Evolutionary conservation across 306 rosid genomes (phyloP).

Genomic region (Cajanus cajan): DNA sequence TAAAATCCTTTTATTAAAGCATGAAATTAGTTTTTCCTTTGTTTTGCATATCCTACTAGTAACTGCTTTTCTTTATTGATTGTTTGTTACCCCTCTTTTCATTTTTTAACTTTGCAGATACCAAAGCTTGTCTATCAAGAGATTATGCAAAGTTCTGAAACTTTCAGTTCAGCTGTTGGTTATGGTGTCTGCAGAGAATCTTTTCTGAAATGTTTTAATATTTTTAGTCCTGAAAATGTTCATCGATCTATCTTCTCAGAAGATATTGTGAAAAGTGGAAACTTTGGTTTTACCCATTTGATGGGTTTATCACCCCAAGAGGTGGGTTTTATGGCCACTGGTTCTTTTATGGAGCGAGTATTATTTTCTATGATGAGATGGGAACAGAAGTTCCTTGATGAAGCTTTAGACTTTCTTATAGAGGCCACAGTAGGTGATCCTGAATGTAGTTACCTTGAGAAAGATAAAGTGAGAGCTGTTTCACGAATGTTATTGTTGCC

Average conservation of each 20-base stretch:
- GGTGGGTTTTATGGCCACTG: slow-evolving; percentile 71
- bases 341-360: slow-evolving; percentile 75
- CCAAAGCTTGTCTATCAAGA: slow-evolving; percentile 80
- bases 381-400: slow-evolving; percentile 60
- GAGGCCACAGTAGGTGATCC: slow-evolving; percentile 53
- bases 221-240: slow-evolving; percentile 71
- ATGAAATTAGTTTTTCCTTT: not conserved
- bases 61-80: slow-evolving; percentile 1
- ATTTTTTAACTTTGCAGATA: slow-evolving; percentile 43
- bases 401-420: slow-evolving; percentile 50
- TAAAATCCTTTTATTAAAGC: not conserved
- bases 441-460: slow-evolving; percentile 53
- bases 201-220: slow-evolving; percentile 58
- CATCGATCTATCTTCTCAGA: slow-evolving; percentile 59
- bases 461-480: slow-evolving; percentile 74
- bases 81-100: slow-evolving; percentile 1
- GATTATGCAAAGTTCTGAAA: slow-evolving; percentile 51
- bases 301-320: slow-evolving; percentile 83
- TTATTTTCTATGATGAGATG: slow-evolving; percentile 73
- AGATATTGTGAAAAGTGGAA: slow-evolving; percentile 57
- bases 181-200: slow-evolving; percentile 57
- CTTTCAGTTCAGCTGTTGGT: slow-evolving; percentile 48
- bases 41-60: not conserved
- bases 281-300: slow-evolving; percentile 83
- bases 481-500: slow-evolving; percentile 83